These are phyloP conservation scores for Colletotrichum viniferum DNA, from an alignment of 2,329 filamentous ascomycete species.

Conservation along the genomic window DNA sequence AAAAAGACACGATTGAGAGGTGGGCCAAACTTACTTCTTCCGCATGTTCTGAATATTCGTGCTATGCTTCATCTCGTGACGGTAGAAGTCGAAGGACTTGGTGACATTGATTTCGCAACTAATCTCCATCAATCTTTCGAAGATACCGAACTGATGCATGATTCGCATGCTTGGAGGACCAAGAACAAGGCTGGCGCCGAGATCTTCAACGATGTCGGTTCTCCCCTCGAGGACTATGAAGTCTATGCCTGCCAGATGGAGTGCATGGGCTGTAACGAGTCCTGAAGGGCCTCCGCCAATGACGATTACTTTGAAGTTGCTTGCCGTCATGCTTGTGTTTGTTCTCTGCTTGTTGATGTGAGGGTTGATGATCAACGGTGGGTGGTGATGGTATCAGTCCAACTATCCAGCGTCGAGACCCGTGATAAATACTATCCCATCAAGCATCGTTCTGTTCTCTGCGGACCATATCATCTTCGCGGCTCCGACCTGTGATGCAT, in stretches of 20 bases:
- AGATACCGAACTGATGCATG: conserved; percentile 34
- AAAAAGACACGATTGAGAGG: not conserved
- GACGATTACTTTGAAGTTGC: conserved; percentile 30
- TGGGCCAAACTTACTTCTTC: not conserved
- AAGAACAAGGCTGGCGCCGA: conserved; percentile 32
- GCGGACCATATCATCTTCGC: not conserved
- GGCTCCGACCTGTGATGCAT: not conserved
- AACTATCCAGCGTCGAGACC: not conserved
- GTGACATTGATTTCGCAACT: not conserved
- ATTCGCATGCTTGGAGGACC: conserved; percentile 28
- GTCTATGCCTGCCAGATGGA: conserved; percentile 35
- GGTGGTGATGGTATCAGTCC: not conserved
- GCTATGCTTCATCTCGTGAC: not conserved
- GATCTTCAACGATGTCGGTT: conserved; percentile 25
- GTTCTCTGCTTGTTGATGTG: not conserved
- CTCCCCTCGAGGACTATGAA: conserved; percentile 36
- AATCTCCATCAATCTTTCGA: not conserved
- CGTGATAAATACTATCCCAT: not conserved
- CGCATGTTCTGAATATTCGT: not conserved
- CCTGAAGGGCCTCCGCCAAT: conserved; percentile 34
- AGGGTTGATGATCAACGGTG: not conserved
- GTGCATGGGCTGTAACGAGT: conserved; percentile 31
- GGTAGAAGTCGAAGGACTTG: not conserved
- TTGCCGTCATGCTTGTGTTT: conserved; percentile 27
- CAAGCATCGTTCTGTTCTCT: rapidly evolving